Base-by-base conservation (phyloP, 2,329 filamentous ascomycete species). In the Hypoxylon sp. region DNA sequence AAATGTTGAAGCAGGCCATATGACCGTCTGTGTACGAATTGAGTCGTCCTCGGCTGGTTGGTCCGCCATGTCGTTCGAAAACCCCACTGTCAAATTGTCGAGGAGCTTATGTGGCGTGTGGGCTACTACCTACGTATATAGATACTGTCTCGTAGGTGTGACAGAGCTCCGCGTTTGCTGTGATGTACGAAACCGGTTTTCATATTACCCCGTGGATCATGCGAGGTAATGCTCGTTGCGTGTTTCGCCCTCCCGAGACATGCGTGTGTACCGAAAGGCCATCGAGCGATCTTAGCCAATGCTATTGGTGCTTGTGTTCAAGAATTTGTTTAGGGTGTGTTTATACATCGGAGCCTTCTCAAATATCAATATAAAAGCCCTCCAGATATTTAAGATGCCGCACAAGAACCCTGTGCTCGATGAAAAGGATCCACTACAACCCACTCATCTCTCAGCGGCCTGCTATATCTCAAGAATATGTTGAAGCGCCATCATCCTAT, bases 1-100 rank as follows among this genome's bases (percentile, higher is more conserved):
- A 17, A 74, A 56, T 24, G 74, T 76, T 39, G 73, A 68, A 32
- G 61, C 60, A 21, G 68, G 62, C 54, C 65, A 64, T 32, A 54
- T 24, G 21, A 77, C 55, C 10, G 73, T 76, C 68, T 75, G 68
- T 17, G 74, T 77, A 39, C 74, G 74, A 10, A 75, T 59, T 8
- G 60, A 62, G n/a, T 6, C 51, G 5, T 51, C 64, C 47, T 62
- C 53, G 24, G 19, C 31, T 21, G 52, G 54, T 15, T 60, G 62
- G n/a, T 62, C 54, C 52, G 56, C 63, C 69, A 69, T 69, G 11
- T 47, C 21, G 53, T 55, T 60, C 24, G 31, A 56, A 19, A 31
- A 37, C 24, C 29, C 24, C 35, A 27, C 31, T 60, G 47, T 53
- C 19, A 7, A 17, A n/a, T 35, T 47, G 35, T 32, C n/a, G 37